These are phyloP conservation scores for Linum lewisii DNA, from an alignment of 345 rosid species.

Conservation along the genomic window DNA sequence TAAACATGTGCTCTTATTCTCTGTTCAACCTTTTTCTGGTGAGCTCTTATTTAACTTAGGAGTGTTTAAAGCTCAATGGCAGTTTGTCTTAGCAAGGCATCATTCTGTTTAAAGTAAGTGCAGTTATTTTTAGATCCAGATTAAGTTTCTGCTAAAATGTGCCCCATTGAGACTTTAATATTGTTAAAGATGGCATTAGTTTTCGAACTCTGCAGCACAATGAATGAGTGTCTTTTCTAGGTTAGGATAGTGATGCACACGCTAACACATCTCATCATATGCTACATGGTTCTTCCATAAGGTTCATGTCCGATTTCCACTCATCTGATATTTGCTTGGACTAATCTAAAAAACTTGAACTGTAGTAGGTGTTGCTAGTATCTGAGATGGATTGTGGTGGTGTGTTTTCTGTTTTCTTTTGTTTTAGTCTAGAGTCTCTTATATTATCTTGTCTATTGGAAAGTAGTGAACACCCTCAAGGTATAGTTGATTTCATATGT, in stretches of 20 bases:
- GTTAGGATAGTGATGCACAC: neutral
- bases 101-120: too few species aligned
- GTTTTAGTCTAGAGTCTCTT: conserved; percentile 25
- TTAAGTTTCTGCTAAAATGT: too few species aligned
- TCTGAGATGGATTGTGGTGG: neutral
- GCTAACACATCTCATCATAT: neutral
- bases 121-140: too few species aligned
- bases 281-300: conserved; percentile 10
- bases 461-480: conserved; percentile 27
- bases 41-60: neutral
- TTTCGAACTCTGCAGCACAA: neutral
- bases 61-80: neutral
- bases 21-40: neutral
- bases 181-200: too few species aligned
- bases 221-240: neutral
- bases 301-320: neutral
- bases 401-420: neutral
- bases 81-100: too few species aligned
- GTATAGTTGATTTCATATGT: conserved; percentile 36
- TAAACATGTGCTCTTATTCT: neutral
- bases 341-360: neutral
- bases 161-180: too few species aligned
- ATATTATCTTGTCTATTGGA: conserved; percentile 15
- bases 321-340: neutral
- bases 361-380: too few species aligned